Evolutionary conservation across 495 filamentous ascomycete species (phyloP).

Genomic region (Thozetella sp.): DNA sequence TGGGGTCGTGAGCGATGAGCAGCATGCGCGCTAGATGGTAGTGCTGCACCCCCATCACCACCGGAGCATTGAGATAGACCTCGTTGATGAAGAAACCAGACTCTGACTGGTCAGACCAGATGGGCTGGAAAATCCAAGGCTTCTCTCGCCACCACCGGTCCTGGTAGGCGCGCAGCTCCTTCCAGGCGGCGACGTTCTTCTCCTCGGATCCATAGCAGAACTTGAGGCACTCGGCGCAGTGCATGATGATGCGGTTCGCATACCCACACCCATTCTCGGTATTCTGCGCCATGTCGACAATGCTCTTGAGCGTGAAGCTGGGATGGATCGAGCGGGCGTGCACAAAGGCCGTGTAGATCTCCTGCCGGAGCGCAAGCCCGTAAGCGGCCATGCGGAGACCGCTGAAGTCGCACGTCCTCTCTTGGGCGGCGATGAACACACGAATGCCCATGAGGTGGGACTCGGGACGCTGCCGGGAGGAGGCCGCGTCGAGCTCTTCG

Average conservation of each 20-base stretch:
- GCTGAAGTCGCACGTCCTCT: slow-evolving; percentile 6
- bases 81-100: slow-evolving; percentile 2
- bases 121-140: background rate
- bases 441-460: slow-evolving; percentile 16
- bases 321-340: slow-evolving; percentile 29
- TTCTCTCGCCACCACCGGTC: slow-evolving; percentile 8
- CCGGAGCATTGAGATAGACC: slow-evolving; percentile 32
- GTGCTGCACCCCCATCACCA: slow-evolving; percentile 37
- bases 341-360: slow-evolving; percentile 29
- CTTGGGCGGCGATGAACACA: slow-evolving; percentile 4
- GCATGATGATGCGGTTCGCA: slow-evolving; percentile 30
- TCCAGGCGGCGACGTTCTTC: background rate
- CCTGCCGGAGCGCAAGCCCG: slow-evolving; percentile 33
- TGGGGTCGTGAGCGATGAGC: slow-evolving; percentile 39
- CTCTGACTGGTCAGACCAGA: background rate
- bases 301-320: slow-evolving; percentile 21
- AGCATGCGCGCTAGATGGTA: slow-evolving; percentile 39
- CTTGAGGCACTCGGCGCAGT: slow-evolving; percentile 11
- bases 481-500: slow-evolving; percentile 22
- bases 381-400: slow-evolving; percentile 28
- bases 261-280: slow-evolving; percentile 13
- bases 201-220: slow-evolving; percentile 8
- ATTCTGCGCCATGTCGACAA: slow-evolving; percentile 7
- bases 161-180: slow-evolving; percentile 16
- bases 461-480: background rate